These are phyloP conservation scores for Wickerhamomyces kurtzmanii DNA, from an alignment of 805 yeast genomes.

Conservation along the genomic window DNA sequence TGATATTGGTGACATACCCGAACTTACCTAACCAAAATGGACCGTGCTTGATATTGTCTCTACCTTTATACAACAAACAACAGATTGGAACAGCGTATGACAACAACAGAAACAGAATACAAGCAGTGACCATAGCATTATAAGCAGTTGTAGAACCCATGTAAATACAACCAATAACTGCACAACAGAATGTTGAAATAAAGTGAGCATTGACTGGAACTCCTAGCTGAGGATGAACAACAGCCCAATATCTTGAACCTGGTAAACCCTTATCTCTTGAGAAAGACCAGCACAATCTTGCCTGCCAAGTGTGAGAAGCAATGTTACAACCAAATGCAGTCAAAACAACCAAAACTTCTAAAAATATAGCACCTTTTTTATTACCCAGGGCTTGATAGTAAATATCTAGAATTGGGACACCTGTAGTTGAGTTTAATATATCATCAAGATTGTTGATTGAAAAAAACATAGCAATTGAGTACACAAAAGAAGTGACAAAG, in stretches of 20 bases:
- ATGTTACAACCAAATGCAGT: slow-evolving; percentile 57
- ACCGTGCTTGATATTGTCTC: slow-evolving; percentile 46
- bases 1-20: slow-evolving; percentile 37
- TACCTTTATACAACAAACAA: slow-evolving; percentile 39
- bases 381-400: slow-evolving; percentile 46
- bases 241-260: slow-evolving; percentile 41
- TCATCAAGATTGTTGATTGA: slow-evolving; percentile 44
- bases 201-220: slow-evolving; percentile 57
- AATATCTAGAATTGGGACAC: slow-evolving; percentile 58
- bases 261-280: slow-evolving; percentile 65
- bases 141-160: slow-evolving; percentile 62
- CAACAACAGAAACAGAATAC: slow-evolving; percentile 49
- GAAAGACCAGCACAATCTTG: slow-evolving; percentile 64
- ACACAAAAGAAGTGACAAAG: slow-evolving; percentile 48
- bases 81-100: slow-evolving; percentile 50
- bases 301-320: slow-evolving; percentile 64
- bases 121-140: slow-evolving; percentile 54
- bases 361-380: slow-evolving; percentile 47
- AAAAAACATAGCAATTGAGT: slow-evolving; percentile 50
- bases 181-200: slow-evolving; percentile 42
- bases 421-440: slow-evolving; percentile 39
- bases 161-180: slow-evolving; percentile 48
- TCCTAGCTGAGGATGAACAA: slow-evolving; percentile 40
- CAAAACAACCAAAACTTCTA: slow-evolving; percentile 40
- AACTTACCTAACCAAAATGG: slow-evolving; percentile 51